Evolutionary conservation across 2,329 filamentous ascomycete species (phyloP).

Genomic region (Pestalotiopsis sp.): DNA sequence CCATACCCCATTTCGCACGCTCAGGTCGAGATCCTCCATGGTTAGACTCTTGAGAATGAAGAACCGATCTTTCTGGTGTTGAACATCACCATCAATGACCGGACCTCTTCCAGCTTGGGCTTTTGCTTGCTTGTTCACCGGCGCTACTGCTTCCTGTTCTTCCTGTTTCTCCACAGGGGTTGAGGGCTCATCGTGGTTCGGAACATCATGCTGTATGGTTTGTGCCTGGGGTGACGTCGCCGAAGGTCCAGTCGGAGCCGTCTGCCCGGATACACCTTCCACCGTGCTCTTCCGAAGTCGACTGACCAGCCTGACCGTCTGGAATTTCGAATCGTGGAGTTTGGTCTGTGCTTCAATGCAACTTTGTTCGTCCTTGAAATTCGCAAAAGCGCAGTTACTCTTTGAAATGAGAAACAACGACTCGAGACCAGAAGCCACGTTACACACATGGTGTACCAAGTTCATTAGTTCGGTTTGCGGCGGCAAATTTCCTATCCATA

Average conservation of each 20-base stretch:
- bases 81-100: conserved; percentile 20
- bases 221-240: conserved; percentile 36
- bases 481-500: conserved; percentile 95
- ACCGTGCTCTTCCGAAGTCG: conserved; percentile 65
- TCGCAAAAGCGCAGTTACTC: conserved; percentile 96
- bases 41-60: conserved; percentile 95
- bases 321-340: conserved; percentile 89
- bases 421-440: conserved; percentile 76
- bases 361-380: conserved; percentile 80
- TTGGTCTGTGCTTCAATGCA: conserved; percentile 78
- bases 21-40: conserved; percentile 84
- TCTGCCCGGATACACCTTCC: conserved; percentile 43
- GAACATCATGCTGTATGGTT: conserved; percentile 17
- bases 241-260: conserved; percentile 58
- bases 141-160: conserved; percentile 15
- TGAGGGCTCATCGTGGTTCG: conserved; percentile 12
- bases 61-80: conserved; percentile 67
- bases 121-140: not conserved
- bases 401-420: conserved; percentile 94
- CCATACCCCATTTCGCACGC: conserved; percentile 87
- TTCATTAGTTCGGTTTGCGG: conserved; percentile 79
- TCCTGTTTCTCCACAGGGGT: conserved; percentile 1
- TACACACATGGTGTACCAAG: conserved; percentile 89
- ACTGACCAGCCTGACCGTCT: conserved; percentile 84
- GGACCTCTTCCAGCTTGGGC: conserved; percentile 18